phyloP scores from a whole-genome alignment of 2,329 filamentous ascomycete species.

The Calonectria multiphialidica region DNA sequence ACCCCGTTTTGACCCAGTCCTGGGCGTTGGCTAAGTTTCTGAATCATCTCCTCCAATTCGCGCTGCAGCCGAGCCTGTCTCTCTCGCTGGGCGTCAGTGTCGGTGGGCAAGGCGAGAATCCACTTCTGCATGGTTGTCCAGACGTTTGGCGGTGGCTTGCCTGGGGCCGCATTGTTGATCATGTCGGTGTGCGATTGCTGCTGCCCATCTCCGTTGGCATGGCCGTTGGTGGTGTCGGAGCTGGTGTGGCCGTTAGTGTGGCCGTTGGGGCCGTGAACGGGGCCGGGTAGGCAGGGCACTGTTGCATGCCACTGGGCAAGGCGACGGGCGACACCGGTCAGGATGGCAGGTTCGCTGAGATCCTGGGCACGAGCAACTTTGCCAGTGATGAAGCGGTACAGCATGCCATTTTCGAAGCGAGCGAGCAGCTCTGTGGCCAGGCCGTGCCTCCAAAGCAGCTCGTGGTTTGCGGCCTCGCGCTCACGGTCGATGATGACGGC shows the following conservation, averaged over 20 bases:
- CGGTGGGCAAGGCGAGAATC: slow-evolving; percentile 85
- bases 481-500: slow-evolving; percentile 96
- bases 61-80: slow-evolving; percentile 77
- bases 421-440: slow-evolving; percentile 90
- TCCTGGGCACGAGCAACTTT: slow-evolving; percentile 84
- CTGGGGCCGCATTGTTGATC: slow-evolving; percentile 68
- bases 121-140: slow-evolving; percentile 98
- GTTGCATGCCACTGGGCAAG: slow-evolving; percentile 94
- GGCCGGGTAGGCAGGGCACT: slow-evolving; percentile 67
- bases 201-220: slow-evolving; percentile 43
- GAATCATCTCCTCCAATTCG: slow-evolving; percentile 79
- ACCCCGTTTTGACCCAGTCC: slow-evolving; percentile 83
- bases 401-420: slow-evolving; percentile 94
- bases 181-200: slow-evolving; percentile 49
- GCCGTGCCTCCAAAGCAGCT: slow-evolving; percentile 83
- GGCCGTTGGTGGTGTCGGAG: slow-evolving; percentile 43
- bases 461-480: slow-evolving; percentile 84
- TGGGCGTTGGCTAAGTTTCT: slow-evolving; percentile 79
- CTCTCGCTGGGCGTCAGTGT: slow-evolving; percentile 75
- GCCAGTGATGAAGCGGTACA: slow-evolving; percentile 92
- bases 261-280: slow-evolving; percentile 30
- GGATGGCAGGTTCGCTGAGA: slow-evolving; percentile 80
- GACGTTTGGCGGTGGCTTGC: slow-evolving; percentile 83
- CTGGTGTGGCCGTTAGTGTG: slow-evolving; percentile 52
- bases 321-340: slow-evolving; percentile 84